Evolutionary conservation across 768 basidiomycete genomes (phyloP).

Genomic region (Mycena vitilis): DNA sequence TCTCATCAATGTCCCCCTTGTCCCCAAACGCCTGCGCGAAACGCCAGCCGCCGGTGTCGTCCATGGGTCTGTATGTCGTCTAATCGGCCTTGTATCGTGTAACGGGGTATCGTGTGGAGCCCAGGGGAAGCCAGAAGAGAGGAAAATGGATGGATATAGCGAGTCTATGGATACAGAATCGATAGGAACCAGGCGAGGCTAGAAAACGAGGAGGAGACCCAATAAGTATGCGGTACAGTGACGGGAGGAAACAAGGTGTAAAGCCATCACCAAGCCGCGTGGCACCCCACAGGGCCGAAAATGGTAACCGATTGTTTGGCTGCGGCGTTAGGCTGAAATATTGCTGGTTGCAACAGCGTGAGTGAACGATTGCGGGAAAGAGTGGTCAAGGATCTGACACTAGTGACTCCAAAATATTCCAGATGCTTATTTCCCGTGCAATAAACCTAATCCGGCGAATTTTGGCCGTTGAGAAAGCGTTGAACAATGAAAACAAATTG

Average conservation of each 20-base stretch:
- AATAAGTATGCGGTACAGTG: constrained; percentile 2
- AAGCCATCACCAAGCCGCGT: constrained; percentile 31
- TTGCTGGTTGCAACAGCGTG: neutral
- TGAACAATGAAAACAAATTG: too few relatives aligned
- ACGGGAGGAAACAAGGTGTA: constrained; percentile 32
- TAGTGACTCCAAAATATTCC: too few relatives aligned
- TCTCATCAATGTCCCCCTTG: constrained; percentile 99
- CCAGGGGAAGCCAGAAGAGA: neutral
- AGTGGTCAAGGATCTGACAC: too few relatives aligned
- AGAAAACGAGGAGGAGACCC: constrained; percentile 1
- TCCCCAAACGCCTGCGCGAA: constrained; percentile 99
- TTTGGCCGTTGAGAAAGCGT: too few relatives aligned
- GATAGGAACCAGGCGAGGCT: neutral
- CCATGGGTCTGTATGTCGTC: constrained; percentile 24
- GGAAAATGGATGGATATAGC: constrained; percentile 11
- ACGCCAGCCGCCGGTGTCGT: constrained; percentile 91
- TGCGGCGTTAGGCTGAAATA: neutral
- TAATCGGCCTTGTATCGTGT: constrained; percentile 2
- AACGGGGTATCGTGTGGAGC: constrained; percentile 7
- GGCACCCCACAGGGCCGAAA: constrained; percentile 21
- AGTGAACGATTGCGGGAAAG: too few relatives aligned
- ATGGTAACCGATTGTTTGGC: constrained; percentile 3
- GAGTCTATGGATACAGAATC: neutral
- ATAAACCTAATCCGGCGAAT: too few relatives aligned
- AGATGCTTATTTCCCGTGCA: too few relatives aligned